Evolutionary conservation across 306 rosid genomes (phyloP).

Genomic region (Prunus armeniaca): DNA sequence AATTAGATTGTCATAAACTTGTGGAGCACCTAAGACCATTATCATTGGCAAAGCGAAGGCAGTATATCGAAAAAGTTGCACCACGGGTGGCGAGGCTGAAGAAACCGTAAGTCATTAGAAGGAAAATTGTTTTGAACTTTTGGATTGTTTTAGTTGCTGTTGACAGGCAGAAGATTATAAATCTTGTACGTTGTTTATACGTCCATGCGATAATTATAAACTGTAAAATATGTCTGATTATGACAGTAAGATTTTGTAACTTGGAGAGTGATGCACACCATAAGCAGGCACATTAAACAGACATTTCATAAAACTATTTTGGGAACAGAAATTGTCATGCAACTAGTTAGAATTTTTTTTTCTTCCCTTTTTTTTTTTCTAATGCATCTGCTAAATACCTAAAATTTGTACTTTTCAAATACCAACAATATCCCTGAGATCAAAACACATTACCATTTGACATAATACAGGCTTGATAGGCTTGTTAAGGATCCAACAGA

Average conservation of each 20-base stretch:
- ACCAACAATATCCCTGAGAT: background rate
- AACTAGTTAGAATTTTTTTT: background rate
- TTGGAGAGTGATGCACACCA: background rate
- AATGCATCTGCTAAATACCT: background rate
- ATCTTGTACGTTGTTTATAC: background rate
- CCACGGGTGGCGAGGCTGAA: slow-evolving; percentile 62
- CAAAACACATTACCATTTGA: slow-evolving; percentile 5
- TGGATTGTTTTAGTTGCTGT: background rate
- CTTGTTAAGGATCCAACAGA: slow-evolving; percentile 79
- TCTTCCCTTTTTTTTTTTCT: background rate
- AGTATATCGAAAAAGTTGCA: slow-evolving; percentile 70
- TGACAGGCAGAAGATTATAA: background rate
- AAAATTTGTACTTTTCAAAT: background rate
- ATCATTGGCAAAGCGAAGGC: slow-evolving; percentile 59
- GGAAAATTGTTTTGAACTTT: slow-evolving; percentile 14
- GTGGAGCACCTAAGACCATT: slow-evolving; percentile 69
- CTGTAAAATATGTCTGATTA: background rate
- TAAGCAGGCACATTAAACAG: background rate
- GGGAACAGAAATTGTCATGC: background rate
- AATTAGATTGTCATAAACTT: slow-evolving; percentile 83
- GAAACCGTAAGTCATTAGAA: slow-evolving; percentile 58
- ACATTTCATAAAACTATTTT: background rate
- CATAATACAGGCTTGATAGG: slow-evolving; percentile 64
- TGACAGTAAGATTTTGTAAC: background rate
- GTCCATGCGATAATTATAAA: too few relatives aligned